phyloP scores from a whole-genome alignment of 768 basidiomycete genomes.

The Naganishia kalamii region DNA sequence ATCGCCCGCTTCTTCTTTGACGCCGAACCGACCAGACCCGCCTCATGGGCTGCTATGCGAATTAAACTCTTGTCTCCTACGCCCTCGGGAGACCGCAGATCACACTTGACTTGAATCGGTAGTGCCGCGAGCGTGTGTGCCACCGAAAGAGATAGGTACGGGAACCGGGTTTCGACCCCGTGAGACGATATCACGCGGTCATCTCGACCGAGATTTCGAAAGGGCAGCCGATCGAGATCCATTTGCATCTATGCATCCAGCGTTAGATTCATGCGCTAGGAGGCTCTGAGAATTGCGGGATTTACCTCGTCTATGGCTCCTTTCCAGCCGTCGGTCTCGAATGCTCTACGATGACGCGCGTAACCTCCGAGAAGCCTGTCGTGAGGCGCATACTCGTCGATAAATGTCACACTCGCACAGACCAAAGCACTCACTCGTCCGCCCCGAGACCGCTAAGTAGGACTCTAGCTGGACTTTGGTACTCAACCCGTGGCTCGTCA shows the following conservation, averaged over 20 bases:
- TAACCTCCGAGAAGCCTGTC: conserved; percentile 76
- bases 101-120: conserved; percentile 75
- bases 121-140: conserved; percentile 68
- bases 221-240: conserved; percentile 78
- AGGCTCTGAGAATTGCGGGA: background rate
- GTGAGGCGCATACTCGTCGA: background rate
- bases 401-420: background rate
- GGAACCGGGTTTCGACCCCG: conserved; percentile 86
- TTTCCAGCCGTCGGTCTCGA: conserved; percentile 61
- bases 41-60: conserved; percentile 60
- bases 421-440: conserved; percentile 57
- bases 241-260: conserved; percentile 64
- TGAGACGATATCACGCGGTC: conserved; percentile 87
- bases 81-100: conserved; percentile 67
- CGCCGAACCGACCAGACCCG: conserved; percentile 74
- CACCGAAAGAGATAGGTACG: conserved; percentile 75
- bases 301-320: conserved; percentile 73
- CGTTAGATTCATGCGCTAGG: background rate
- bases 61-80: conserved; percentile 84
- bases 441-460: conserved; percentile 86
- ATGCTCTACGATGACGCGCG: conserved; percentile 75
- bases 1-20: conserved; percentile 81
- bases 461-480: conserved; percentile 71
- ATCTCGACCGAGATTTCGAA: conserved; percentile 84
- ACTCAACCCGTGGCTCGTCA: conserved; percentile 51